Conservation (phyloP, 1,139 yeast genomes). For the Candida sp. region DNA sequence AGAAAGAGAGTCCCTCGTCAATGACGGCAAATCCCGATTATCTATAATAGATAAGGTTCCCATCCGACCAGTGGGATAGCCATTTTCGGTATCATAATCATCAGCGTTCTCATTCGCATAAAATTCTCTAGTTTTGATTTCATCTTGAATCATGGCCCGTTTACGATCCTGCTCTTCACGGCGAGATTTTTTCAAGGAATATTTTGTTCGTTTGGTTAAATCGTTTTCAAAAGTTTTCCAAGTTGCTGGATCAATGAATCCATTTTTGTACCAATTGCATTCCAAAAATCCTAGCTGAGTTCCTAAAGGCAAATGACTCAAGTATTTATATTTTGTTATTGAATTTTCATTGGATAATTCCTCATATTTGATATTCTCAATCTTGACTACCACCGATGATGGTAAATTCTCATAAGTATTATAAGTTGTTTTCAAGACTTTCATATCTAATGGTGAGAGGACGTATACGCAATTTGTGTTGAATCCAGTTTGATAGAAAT, state of each 20-base stretch:
- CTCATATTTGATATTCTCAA: constrained; percentile 69
- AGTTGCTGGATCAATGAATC: constrained; percentile 41
- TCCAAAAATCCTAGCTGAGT: constrained; percentile 83
- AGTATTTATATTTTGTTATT: constrained; percentile 63
- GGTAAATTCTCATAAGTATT: constrained; percentile 67
- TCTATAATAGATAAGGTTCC: constrained; percentile 32
- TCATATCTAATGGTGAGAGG: constrained; percentile 75
- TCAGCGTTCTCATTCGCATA: constrained; percentile 51
- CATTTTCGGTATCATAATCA: constrained; percentile 9
- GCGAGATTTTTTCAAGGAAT: constrained; percentile 49
- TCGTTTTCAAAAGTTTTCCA: constrained; percentile 58
- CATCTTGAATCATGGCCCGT: constrained; percentile 61
- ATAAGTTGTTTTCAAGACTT: constrained; percentile 63
- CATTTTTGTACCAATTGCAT: constrained; percentile 69
- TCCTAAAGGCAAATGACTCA: constrained; percentile 82
- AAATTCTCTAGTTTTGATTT: constrained; percentile 52
- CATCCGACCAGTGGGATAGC: constrained; percentile 14
- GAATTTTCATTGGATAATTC: constrained; percentile 54
- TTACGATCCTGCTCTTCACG: constrained; percentile 65
- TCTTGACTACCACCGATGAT: constrained; percentile 50
- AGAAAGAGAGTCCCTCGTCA: constrained; percentile 7
- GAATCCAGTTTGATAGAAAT: constrained; percentile 68
- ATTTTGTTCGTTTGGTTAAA: constrained; percentile 55
- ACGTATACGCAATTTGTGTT: constrained; percentile 64
- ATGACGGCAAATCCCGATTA: constrained; percentile 24